Evolutionary conservation across 2,329 filamentous ascomycete genomes (phyloP).

Genomic region (Monilinia laxa): DNA sequence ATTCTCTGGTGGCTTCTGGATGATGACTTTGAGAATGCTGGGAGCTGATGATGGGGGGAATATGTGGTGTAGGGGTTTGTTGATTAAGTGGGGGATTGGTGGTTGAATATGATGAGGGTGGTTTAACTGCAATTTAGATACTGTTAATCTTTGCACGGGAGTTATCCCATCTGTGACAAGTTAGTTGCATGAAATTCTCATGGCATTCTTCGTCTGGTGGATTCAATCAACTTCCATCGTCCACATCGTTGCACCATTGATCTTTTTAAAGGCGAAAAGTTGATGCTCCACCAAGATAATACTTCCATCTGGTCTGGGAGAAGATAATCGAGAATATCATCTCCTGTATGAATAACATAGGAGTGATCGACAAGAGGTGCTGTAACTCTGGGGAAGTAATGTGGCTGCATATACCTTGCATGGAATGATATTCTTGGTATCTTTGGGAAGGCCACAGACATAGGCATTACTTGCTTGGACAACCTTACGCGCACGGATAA

Average conservation of each 20-base stretch:
- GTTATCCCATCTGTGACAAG: slow-evolving; percentile 48
- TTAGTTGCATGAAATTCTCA: slow-evolving; percentile 43
- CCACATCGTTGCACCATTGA: no score
- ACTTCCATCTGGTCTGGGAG: slow-evolving; percentile 35
- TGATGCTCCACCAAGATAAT: no score
- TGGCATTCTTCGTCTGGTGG: slow-evolving; percentile 43
- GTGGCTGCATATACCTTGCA: slow-evolving; percentile 49
- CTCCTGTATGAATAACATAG: slow-evolving; percentile 25
- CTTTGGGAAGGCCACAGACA: slow-evolving; percentile 57
- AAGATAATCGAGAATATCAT: slow-evolving; percentile 31
- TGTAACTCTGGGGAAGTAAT: slow-evolving; percentile 33
- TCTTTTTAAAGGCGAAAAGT: no score
- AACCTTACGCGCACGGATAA: slow-evolving; percentile 52
- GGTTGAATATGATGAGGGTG: no score
- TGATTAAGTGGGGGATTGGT: not conserved
- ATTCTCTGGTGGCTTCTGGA: no score
- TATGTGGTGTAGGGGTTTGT: no score
- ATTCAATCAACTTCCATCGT: no score
- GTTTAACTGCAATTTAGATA: slow-evolving; percentile 27
- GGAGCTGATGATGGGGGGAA: no score
- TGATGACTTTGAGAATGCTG: no score
- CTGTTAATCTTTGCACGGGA: slow-evolving; percentile 42
- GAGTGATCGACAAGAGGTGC: slow-evolving; percentile 29
- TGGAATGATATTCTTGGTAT: slow-evolving; percentile 56
- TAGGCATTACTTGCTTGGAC: slow-evolving; percentile 69